Percentiles rank a stretch among this genome's conserved stretches.
Conservation (phyloP, 345 rosid genomes). For the Dipteronia sinensis region DNA sequence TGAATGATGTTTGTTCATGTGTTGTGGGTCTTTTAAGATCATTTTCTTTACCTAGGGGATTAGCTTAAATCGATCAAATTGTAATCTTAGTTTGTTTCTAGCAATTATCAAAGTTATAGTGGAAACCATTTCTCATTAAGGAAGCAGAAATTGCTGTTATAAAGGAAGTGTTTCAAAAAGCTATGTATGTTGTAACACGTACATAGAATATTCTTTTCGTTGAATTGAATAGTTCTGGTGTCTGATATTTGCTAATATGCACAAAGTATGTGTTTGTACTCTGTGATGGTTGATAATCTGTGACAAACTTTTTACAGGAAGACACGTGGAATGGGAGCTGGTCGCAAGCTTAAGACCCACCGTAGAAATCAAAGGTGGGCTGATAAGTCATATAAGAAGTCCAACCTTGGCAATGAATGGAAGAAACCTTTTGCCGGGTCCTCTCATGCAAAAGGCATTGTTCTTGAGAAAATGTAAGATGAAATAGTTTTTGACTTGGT, state of each 20-base stretch:
- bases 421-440: constrained; percentile 66
- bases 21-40: neutral
- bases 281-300: neutral
- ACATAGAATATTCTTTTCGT: neutral
- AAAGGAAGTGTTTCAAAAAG: neutral
- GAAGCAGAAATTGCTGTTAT: too few relatives aligned
- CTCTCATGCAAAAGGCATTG: constrained; percentile 73
- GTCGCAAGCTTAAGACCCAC: constrained; percentile 44
- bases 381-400: constrained; percentile 49
- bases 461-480: constrained; percentile 61
- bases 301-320: constrained; percentile 29
- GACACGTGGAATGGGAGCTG: constrained; percentile 72
- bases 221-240: neutral
- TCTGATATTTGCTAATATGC: neutral
- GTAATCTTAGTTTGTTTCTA: neutral
- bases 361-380: constrained; percentile 51
- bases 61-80: neutral
- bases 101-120: too few relatives aligned
- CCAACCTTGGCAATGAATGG: constrained; percentile 51
- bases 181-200: neutral
- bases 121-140: too few relatives aligned
- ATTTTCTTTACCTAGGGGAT: neutral
- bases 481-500: neutral
- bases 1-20: neutral
- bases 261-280: neutral